A percentile compares a stretch with the other conserved stretches of the same genome.
These are phyloP conservation scores for Xanthoceras sorbifolium DNA, from an alignment of 345 rosid genomes.

Conservation along the genomic window DNA sequence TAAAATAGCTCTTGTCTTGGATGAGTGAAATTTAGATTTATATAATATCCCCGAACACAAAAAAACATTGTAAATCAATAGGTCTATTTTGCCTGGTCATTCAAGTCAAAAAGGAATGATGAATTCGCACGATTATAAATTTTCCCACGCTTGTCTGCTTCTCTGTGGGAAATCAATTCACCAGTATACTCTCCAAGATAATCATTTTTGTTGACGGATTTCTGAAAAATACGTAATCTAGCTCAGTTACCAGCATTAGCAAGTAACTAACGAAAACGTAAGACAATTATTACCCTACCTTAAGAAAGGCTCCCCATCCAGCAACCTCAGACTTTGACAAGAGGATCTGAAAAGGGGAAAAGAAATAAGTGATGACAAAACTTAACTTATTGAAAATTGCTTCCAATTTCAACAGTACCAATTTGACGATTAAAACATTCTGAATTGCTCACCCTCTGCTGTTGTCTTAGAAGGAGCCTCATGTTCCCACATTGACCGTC, in stretches of 20 bases:
- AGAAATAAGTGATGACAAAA: constrained; percentile 10
- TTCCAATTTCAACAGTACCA: not conserved
- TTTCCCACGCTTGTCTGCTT: constrained; percentile 98
- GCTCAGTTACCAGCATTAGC: constrained; percentile 21
- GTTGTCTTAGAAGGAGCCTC: constrained; percentile 78
- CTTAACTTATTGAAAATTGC: constrained; percentile 1
- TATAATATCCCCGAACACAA: not conserved
- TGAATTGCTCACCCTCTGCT: constrained; percentile 62
- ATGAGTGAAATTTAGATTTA: not conserved
- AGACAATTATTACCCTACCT: constrained; percentile 49
- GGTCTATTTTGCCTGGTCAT: constrained; percentile 78
- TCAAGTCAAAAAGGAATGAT: constrained; percentile 95
- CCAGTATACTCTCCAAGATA: constrained; percentile 99
- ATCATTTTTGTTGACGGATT: constrained; percentile 89
- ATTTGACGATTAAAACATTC: constrained; percentile 7
- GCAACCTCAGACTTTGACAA: constrained; percentile 91
- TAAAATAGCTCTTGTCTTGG: not conserved
- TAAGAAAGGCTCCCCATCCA: constrained; percentile 99
- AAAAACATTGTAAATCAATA: not conserved
- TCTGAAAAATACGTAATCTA: constrained; percentile 52
- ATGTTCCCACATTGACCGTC: constrained; percentile 84
- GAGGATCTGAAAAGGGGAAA: constrained; percentile 59
- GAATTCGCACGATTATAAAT: constrained; percentile 97
- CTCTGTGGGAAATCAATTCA: constrained; percentile 89
- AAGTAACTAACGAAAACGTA: not conserved